These are phyloP conservation scores for Macrocystidia cucumis DNA, from an alignment of 1,284 basidiomycete species.

Conservation along the genomic window DNA sequence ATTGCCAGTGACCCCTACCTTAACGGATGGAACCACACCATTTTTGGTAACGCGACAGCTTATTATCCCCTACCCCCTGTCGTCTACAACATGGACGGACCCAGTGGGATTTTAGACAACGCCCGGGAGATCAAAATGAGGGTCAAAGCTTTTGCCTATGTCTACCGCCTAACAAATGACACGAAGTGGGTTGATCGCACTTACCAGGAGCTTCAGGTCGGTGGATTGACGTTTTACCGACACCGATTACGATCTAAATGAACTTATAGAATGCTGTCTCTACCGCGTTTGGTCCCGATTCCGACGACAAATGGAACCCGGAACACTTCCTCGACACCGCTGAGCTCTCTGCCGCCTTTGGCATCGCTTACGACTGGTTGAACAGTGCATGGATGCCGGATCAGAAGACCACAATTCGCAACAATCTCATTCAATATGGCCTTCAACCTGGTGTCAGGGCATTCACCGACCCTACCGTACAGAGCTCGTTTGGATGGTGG, in stretches of 20 bases:
- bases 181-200: conserved; percentile 83
- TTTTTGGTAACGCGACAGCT: conserved; percentile 82
- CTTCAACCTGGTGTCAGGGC: conserved; percentile 56
- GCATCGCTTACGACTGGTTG: conserved; percentile 94
- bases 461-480: conserved; percentile 34
- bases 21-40: conserved; percentile 84
- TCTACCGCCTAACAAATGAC: conserved; percentile 86
- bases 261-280: conserved; percentile 55
- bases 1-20: conserved; percentile 87
- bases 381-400: conserved; percentile 78
- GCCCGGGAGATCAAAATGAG: conserved; percentile 87
- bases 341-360: conserved; percentile 84
- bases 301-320: conserved; percentile 71
- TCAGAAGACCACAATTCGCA: conserved; percentile 68
- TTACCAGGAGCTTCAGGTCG: conserved; percentile 76
- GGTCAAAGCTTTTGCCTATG: conserved; percentile 92
- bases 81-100: conserved; percentile 72
- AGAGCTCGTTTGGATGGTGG: conserved; percentile 67
- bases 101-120: conserved; percentile 90
- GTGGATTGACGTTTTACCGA: conserved; percentile 15
- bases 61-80: conserved; percentile 61
- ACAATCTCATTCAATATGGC: conserved; percentile 76
- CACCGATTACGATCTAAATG: conserved; percentile 7
- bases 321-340: conserved; percentile 91
- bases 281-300: conserved; percentile 60